Base-by-base conservation (phyloP, 2,329 filamentous ascomycete species). In the Aspergillus awamori region DNA sequence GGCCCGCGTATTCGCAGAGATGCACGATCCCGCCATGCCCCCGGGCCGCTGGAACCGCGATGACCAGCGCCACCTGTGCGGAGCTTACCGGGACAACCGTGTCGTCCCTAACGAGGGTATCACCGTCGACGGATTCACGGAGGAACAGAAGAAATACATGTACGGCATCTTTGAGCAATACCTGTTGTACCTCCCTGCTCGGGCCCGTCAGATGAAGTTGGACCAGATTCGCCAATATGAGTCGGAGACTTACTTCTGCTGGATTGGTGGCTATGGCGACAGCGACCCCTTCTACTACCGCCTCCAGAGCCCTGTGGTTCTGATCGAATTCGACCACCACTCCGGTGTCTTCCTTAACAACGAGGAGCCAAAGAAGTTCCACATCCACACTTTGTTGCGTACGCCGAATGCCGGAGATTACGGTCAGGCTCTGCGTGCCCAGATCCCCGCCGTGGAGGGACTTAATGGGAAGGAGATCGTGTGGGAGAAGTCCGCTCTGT, bases 311-410 rank as follows among this genome's bases (percentile, higher is more conserved):
- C 90, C 90, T 0, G 89, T 93, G 0, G 80, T 92, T 0, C 79
- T 93, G 2, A 80, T 89, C 55, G 91, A 94, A 80, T 91, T 94
- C 68, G 91, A 93, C 68, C 89, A 92, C 70, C 90, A 93, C 73
- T 90, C 87, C 0, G 90, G 90, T 0, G 90, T 93, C 0, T 93
- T 93, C 67, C 74, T 94, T 69, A 87, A 83, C 1, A 94, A 93
- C 70, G 80, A 81, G 53, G 85, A 90, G 74, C 90, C 90, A 0
- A 87, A 87, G 33, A 91, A 90, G 74, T 94, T 91, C 68, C 91
- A 94, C 68, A 90, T 91, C 22, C 91, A 94, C 72, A 93, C 90
- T 0, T 76, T 92, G 56, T 76, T 91, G 64, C 77, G 91, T 38
- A 88, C 86, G 33, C 91, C 91, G 0, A 93, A 94, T 73, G 86